Evolutionary conservation across 1,139 yeast genomes (phyloP).

Genomic region (Pneumocystis wakefieldiae): DNA sequence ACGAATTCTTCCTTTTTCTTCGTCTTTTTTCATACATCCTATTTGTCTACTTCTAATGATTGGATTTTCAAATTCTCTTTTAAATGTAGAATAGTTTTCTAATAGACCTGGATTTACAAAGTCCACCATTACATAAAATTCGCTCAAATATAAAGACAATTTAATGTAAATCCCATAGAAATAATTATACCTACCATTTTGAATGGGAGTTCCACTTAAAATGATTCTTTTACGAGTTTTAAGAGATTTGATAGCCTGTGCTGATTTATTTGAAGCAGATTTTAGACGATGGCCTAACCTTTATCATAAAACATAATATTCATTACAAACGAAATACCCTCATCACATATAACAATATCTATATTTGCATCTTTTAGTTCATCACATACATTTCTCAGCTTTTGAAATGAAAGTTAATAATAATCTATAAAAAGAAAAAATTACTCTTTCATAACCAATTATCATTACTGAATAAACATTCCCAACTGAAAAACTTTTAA

Average conservation of each 20-base stretch:
- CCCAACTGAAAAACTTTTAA: slow-evolving; percentile 51
- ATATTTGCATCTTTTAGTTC: slow-evolving; percentile 38
- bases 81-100: slow-evolving; percentile 51
- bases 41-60: slow-evolving; percentile 61
- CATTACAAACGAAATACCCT: slow-evolving; percentile 77
- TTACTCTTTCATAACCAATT: slow-evolving; percentile 55
- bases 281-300: slow-evolving; percentile 12
- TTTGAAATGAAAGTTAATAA: slow-evolving; percentile 17
- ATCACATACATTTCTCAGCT: slow-evolving; percentile 42
- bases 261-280: neutral
- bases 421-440: neutral
- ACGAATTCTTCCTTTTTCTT: slow-evolving; percentile 43
- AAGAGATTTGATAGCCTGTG: slow-evolving; percentile 19
- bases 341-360: slow-evolving; percentile 81
- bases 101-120: slow-evolving; percentile 73
- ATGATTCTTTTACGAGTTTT: slow-evolving; percentile 45
- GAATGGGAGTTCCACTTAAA: slow-evolving; percentile 88
- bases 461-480: slow-evolving; percentile 69
- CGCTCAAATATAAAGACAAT: slow-evolving; percentile 41
- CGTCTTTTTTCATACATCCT: slow-evolving; percentile 39
- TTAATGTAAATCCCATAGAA: neutral
- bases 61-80: slow-evolving; percentile 52
- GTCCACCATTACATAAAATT: slow-evolving; percentile 66
- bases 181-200: slow-evolving; percentile 32
- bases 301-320: slow-evolving; percentile 21